Percentiles rank a stretch among this genome's conserved stretches.
phyloP scores from a whole-genome alignment of 1,139 yeast species.

The Tardiomyces depauwii region DNA sequence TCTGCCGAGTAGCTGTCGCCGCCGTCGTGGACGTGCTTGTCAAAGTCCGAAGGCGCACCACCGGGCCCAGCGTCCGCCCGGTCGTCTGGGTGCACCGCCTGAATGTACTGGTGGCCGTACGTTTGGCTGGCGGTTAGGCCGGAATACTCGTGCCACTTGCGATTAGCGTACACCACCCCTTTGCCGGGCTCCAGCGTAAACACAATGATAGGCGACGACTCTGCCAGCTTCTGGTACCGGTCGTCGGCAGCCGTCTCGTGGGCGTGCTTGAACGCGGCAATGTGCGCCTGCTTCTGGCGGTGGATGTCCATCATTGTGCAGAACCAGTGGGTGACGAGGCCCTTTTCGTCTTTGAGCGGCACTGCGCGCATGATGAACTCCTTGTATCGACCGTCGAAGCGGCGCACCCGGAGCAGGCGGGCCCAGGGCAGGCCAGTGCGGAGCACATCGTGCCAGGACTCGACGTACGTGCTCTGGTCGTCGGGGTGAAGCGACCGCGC shows the following conservation, averaged over 20 bases:
- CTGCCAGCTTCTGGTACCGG: conserved; percentile 18
- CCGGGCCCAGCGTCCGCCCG: conserved; percentile 13
- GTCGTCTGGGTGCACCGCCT: conserved; percentile 21
- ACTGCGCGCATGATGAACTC: conserved; percentile 23
- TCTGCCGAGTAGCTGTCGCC: conserved; percentile 14
- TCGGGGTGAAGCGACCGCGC: conserved; percentile 21
- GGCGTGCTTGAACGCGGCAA: conserved; percentile 20
- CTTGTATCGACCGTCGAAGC: conserved; percentile 25
- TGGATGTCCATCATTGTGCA: conserved; percentile 28
- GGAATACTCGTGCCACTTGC: conserved; percentile 25
- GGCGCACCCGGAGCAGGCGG: conserved; percentile 20
- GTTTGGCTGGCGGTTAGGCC: conserved; percentile 21
- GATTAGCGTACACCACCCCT: conserved; percentile 25
- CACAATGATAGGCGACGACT: conserved; percentile 25
- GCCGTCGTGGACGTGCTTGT: background rate
- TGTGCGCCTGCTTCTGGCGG: conserved; percentile 23
- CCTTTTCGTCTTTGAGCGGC: conserved; percentile 24
- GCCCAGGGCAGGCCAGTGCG: conserved; percentile 22
- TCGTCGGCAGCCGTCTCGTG: conserved; percentile 23
- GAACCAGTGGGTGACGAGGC: conserved; percentile 25
- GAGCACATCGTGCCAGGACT: conserved; percentile 20
- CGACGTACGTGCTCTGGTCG: conserved; percentile 16
- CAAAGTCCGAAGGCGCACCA: background rate
- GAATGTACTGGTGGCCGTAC: conserved; percentile 21
- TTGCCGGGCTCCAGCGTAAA: conserved; percentile 20